A percentile compares a stretch with the other conserved stretches of the same genome.
These are phyloP conservation scores for Lentinula boryana DNA, from an alignment of 768 basidiomycete species.

Conservation along the genomic window DNA sequence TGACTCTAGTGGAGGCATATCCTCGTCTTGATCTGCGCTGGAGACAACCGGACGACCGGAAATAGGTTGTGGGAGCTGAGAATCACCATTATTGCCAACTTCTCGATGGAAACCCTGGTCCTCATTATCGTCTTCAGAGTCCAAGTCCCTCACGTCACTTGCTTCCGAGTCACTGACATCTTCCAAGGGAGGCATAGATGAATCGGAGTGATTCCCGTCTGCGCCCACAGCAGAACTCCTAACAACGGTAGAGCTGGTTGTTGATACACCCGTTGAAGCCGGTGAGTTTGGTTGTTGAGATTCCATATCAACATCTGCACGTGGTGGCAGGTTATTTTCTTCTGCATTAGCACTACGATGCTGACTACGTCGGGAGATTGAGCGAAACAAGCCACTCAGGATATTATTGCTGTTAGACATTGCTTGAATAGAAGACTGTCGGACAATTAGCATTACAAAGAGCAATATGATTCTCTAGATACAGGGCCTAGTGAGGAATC, in stretches of 20 bases:
- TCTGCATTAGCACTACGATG: background rate
- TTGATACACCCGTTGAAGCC: background rate
- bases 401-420: background rate
- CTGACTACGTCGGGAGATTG: background rate
- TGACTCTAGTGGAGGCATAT: constrained; percentile 25
- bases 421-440: background rate
- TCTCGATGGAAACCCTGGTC: background rate
- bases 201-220: background rate
- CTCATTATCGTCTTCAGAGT: background rate
- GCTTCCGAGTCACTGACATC: constrained; percentile 1
- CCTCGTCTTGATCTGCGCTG: constrained; percentile 19
- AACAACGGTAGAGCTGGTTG: background rate
- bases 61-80: background rate
- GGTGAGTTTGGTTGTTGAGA: background rate
- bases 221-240: background rate
- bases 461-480: background rate
- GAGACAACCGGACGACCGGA: background rate
- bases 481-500: background rate
- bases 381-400: background rate
- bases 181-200: background rate
- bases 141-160: background rate
- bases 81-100: background rate
- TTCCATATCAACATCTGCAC: background rate
- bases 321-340: background rate
- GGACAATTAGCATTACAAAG: background rate